Percentiles rank a stretch among this genome's conserved stretches.
Evolutionary conservation across 2,329 filamentous ascomycete genomes (phyloP).

Genomic region (Aspergillus viridinutans): DNA sequence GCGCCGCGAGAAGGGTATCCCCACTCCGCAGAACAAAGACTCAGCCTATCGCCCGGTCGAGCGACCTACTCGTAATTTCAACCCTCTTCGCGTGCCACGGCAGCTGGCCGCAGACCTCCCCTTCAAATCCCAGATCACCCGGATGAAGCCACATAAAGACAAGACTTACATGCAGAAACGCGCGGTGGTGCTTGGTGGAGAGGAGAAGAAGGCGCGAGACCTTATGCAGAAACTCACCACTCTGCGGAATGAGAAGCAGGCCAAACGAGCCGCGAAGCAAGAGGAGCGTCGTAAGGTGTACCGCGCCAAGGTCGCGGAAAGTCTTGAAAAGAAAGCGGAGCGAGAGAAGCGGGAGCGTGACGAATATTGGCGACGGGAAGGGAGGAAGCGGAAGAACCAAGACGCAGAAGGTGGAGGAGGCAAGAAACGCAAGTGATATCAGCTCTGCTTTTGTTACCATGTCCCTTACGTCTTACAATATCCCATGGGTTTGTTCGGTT

Average conservation of each 20-base stretch:
- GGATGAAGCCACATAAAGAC: constrained; percentile 73
- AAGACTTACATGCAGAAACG: constrained; percentile 93
- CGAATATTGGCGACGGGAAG: constrained; percentile 89
- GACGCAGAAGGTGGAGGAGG: constrained; percentile 49
- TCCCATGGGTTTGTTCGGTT: constrained; percentile 19
- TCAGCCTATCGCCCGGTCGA: constrained; percentile 71
- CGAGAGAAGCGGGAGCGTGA: constrained; percentile 88
- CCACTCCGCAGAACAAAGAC: constrained; percentile 77
- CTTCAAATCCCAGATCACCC: constrained; percentile 84
- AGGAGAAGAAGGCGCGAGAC: constrained; percentile 84
- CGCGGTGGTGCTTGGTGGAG: constrained; percentile 76
- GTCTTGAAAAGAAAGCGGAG: constrained; percentile 77
- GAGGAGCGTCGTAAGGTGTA: constrained; percentile 80
- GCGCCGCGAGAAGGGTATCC: constrained; percentile 67
- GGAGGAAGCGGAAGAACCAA: constrained; percentile 66
- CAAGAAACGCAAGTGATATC: constrained; percentile 40
- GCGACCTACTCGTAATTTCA: constrained; percentile 66
- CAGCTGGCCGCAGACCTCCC: constrained; percentile 71
- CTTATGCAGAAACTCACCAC: constrained; percentile 92
- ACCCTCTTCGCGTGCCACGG: constrained; percentile 52
- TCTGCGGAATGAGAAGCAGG: constrained; percentile 82
- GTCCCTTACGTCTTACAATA: constrained; percentile 18
- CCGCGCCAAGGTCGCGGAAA: constrained; percentile 75
- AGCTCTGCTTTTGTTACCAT: constrained; percentile 12
- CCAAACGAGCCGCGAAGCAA: constrained; percentile 78